A percentile compares a stretch with the other conserved stretches of the same genome.
phyloP scores from a whole-genome alignment of 768 basidiomycete genomes.

The Rhodotorula taiwanensis region DNA sequence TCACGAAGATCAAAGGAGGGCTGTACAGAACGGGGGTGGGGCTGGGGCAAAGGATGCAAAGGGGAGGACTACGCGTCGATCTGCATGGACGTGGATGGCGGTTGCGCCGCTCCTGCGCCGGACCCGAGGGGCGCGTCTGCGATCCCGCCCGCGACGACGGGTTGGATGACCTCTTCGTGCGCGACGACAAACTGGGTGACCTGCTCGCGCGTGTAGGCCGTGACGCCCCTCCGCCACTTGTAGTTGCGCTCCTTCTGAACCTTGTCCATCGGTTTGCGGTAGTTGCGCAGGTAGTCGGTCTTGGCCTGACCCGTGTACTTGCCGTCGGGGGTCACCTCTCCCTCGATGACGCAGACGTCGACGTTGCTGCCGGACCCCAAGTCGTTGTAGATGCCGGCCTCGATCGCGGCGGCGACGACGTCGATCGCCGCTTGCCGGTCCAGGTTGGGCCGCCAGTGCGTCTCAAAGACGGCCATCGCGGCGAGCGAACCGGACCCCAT shows the following conservation, averaged over 20 bases:
- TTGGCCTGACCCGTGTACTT: slow-evolving; percentile 52
- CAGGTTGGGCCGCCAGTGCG: slow-evolving; percentile 71
- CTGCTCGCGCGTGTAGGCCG: slow-evolving; percentile 13
- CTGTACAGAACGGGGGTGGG: background rate
- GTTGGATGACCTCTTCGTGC: slow-evolving; percentile 37
- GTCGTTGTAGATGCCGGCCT: slow-evolving; percentile 98
- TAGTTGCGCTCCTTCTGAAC: slow-evolving; percentile 41
- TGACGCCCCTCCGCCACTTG: slow-evolving; percentile 31
- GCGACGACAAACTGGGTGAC: slow-evolving; percentile 34
- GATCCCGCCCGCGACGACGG: slow-evolving; percentile 21
- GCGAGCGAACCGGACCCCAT: slow-evolving; percentile 96
- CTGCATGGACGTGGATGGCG: slow-evolving; percentile 26
- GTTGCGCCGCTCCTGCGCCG: slow-evolving; percentile 8
- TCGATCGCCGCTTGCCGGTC: slow-evolving; percentile 75
- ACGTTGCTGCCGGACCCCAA: slow-evolving; percentile 97
- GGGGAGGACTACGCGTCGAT: slow-evolving; percentile 38
- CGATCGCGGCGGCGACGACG: slow-evolving; percentile 77
- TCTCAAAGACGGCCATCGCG: slow-evolving; percentile 97
- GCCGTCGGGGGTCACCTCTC: slow-evolving; percentile 14
- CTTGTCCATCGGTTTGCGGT: slow-evolving; percentile 81
- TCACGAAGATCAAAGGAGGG: too few relatives aligned
- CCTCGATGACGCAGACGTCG: slow-evolving; percentile 89
- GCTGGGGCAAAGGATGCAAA: too few relatives aligned
- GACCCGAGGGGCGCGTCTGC: slow-evolving; percentile 6
- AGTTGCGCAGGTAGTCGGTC: slow-evolving; percentile 91